These are phyloP conservation scores for Mikania micrantha DNA, from an alignment of 129 eudicot genomes.

Conservation along the genomic window DNA sequence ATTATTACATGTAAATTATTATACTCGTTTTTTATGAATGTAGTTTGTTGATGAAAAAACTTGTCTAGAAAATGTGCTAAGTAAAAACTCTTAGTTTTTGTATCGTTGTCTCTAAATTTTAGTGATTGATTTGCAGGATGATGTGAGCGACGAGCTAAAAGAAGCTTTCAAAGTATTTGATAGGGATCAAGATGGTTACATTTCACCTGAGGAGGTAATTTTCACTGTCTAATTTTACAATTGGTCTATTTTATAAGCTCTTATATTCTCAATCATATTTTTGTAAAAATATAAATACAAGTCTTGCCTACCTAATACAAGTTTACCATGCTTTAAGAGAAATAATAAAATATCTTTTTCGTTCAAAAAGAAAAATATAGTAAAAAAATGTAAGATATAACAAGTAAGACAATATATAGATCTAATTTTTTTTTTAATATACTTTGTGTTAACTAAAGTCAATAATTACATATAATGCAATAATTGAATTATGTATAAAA, in stretches of 20 bases:
- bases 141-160: conserved; percentile 57
- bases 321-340: too few relatives aligned
- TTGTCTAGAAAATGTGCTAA: too few relatives aligned
- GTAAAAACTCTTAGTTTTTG: too few relatives aligned
- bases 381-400: too few relatives aligned
- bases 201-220: conserved; percentile 66
- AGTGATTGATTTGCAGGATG: conserved; percentile 35
- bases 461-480: background rate
- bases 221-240: background rate
- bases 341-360: too few relatives aligned
- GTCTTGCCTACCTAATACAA: too few relatives aligned
- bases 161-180: conserved; percentile 89
- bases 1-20: background rate
- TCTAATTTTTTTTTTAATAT: background rate
- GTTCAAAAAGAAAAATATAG: too few relatives aligned
- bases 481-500: background rate
- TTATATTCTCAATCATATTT: too few relatives aligned
- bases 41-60: background rate
- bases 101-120: background rate
- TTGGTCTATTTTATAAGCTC: too few relatives aligned
- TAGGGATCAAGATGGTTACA: conserved; percentile 80
- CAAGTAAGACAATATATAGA: background rate
- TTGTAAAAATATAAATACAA: too few relatives aligned
- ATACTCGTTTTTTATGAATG: background rate
- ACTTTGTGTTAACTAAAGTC: background rate